These are phyloP conservation scores for Candida andamanensis DNA, from an alignment of 805 yeast species.

Conservation along the genomic window DNA sequence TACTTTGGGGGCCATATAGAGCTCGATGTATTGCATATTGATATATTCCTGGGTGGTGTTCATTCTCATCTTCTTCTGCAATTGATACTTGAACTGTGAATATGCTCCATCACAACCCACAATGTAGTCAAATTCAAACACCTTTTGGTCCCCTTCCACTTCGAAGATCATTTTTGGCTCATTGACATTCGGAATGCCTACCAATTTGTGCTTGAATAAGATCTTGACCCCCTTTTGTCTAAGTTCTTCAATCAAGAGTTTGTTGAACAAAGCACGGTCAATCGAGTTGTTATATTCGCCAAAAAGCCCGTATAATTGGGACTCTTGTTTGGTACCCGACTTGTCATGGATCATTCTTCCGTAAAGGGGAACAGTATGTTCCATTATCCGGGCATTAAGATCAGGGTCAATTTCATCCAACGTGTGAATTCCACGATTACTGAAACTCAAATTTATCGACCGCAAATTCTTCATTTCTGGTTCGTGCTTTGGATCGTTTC, in stretches of 20 bases:
- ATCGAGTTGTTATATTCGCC: slow-evolving; percentile 86
- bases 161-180: slow-evolving; percentile 21
- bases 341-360: slow-evolving; percentile 86
- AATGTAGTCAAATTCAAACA: slow-evolving; percentile 47
- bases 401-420: slow-evolving; percentile 55
- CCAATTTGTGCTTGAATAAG: slow-evolving; percentile 54
- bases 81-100: slow-evolving; percentile 63
- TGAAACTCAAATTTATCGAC: slow-evolving; percentile 85
- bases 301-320: slow-evolving; percentile 72
- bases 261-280: slow-evolving; percentile 68
- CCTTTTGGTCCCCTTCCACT: slow-evolving; percentile 11
- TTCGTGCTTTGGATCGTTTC: slow-evolving; percentile 63
- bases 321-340: slow-evolving; percentile 50
- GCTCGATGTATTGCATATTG: slow-evolving; percentile 78
- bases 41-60: slow-evolving; percentile 71
- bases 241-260: slow-evolving; percentile 58
- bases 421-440: slow-evolving; percentile 75
- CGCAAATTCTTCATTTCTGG: slow-evolving; percentile 47
- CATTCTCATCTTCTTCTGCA: slow-evolving; percentile 66
- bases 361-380: slow-evolving; percentile 72
- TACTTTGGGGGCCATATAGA: slow-evolving; percentile 64
- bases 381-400: slow-evolving; percentile 52
- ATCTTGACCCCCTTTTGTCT: slow-evolving; percentile 40
- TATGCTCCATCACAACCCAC: slow-evolving; percentile 87
- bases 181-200: slow-evolving; percentile 25